Conservation (phyloP, 192 early-diverging fungal genomes). For the Chytriomyces confervae region DNA sequence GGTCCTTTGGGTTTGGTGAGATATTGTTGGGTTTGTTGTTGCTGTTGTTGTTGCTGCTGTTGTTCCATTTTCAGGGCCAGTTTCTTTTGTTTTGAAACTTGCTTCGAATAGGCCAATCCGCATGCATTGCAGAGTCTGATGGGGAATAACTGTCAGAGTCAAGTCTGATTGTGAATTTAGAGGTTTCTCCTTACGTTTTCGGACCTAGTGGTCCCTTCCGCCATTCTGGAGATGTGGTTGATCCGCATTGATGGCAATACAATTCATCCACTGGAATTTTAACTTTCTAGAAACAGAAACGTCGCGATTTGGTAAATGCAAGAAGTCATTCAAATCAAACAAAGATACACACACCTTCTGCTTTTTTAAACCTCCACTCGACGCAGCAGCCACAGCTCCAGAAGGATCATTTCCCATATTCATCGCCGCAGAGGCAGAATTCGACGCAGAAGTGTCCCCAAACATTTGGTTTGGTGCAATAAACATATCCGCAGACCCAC, state of each 20-base stretch:
- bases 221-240: conserved; percentile 56
- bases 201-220: conserved; percentile 55
- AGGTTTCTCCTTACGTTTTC: too few species aligned
- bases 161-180: too few species aligned
- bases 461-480: background rate
- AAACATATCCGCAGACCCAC: background rate
- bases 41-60: too few species aligned
- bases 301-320: background rate
- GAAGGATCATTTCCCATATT: background rate
- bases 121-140: conserved; percentile 62
- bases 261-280: conserved; percentile 45
- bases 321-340: background rate
- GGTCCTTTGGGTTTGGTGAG: too few species aligned
- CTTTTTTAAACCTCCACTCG: background rate
- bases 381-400: background rate
- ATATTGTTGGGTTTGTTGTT: too few species aligned
- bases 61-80: conserved; percentile 19
- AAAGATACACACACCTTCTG: too few species aligned
- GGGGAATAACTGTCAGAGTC: too few species aligned
- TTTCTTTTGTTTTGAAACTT: conserved; percentile 42
- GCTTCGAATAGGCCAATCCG: conserved; percentile 55
- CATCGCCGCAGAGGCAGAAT: background rate
- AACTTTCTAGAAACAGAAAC: conserved; percentile 1
- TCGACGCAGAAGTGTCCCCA: background rate
- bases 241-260: conserved; percentile 58